phyloP scores from a whole-genome alignment of 2,329 filamentous ascomycete genomes.

The Talaromyces sp. region DNA sequence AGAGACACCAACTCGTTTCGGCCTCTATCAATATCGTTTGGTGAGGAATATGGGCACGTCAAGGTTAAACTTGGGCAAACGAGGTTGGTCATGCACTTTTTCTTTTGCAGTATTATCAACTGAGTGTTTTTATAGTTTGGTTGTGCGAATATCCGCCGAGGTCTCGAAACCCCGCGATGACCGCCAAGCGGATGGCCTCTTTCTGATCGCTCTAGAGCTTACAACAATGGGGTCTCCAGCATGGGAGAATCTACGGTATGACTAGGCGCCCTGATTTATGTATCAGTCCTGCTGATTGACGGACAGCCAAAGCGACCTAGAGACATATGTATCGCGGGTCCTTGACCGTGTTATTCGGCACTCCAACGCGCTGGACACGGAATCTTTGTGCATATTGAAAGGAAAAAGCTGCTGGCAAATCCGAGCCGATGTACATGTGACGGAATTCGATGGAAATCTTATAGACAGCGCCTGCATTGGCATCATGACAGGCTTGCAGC shows the following conservation, averaged over 20 bases:
- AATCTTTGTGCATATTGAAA: conserved; percentile 89
- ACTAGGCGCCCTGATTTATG: not conserved
- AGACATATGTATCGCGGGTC: conserved; percentile 78
- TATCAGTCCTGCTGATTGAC: not conserved
- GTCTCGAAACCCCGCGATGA: conserved; percentile 80
- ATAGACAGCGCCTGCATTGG: conserved; percentile 82
- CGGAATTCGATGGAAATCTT: conserved; percentile 86
- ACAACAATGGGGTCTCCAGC: conserved; percentile 87
- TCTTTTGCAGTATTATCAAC: conserved; percentile 15
- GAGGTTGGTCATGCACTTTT: conserved; percentile 50
- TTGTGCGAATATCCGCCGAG: conserved; percentile 81
- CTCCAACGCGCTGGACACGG: conserved; percentile 87
- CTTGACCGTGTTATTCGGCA: conserved; percentile 93
- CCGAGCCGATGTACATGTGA: conserved; percentile 83
- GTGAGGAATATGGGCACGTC: conserved; percentile 84
- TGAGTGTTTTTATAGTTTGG: conserved; percentile 53
- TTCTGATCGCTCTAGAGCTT: conserved; percentile 86
- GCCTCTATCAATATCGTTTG: conserved; percentile 71
- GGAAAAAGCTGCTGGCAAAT: conserved; percentile 88
- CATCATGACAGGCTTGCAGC: conserved; percentile 78
- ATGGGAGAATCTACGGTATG: conserved; percentile 74
- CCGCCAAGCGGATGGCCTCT: conserved; percentile 90
- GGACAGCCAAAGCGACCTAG: conserved; percentile 69
- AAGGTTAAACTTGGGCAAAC: conserved; percentile 88
- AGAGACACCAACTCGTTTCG: conserved; percentile 77